Base-by-base conservation (phyloP, 768 basidiomycete genomes). In the Albatrellus ellisii region DNA sequence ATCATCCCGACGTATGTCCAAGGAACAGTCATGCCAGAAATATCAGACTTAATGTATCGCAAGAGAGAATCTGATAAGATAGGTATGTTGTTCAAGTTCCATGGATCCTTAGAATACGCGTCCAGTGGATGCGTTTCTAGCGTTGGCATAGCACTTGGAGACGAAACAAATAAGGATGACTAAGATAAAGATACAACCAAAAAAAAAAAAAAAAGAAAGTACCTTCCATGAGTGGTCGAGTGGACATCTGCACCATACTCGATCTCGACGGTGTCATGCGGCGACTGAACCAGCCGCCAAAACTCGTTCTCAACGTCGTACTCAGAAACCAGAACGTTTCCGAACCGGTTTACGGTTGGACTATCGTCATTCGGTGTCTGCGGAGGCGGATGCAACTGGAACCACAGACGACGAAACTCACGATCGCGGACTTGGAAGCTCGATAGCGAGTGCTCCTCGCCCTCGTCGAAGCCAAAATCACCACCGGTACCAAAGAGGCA, bases 211-310 rank as follows among this genome's bases (percentile, higher is more conserved):
- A 48, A 44, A n/a, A 20, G 32, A 43, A 44, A 45, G 46, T 59
- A 92, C 91, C 90, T 97, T 61, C 94, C 94, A 53, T 97, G 90
- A 6, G 87, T 94, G 1, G 91, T 92, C 7, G 91, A 94, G 61
- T 97, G 92, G 26, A 99, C 83, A 59, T 99, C 95, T 1, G 95
- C 95, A n/a, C 95, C 95, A 56, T 99, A 99, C 61, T 99, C 95
- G 26, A 98, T 81, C 59, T 99, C 95, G 14, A 99, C 91, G 0
- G 88, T 92, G 57, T 98, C 92, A 32, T 72, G 66, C 43, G 76
- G 73, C 14, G 83, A 84, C 59, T 95, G 85, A 8, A 97, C 91
- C 39, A 99, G 72, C 26, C 91, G 73, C 95, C 95, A 99, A 54
- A 98, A 99, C 60, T 99, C 94, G 36, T 71, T 68, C 67, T 99